Percentiles rank a stretch among this genome's conserved stretches.
Conservation (phyloP, 208 protist genomes). For the Hexamita inflata region DNA sequence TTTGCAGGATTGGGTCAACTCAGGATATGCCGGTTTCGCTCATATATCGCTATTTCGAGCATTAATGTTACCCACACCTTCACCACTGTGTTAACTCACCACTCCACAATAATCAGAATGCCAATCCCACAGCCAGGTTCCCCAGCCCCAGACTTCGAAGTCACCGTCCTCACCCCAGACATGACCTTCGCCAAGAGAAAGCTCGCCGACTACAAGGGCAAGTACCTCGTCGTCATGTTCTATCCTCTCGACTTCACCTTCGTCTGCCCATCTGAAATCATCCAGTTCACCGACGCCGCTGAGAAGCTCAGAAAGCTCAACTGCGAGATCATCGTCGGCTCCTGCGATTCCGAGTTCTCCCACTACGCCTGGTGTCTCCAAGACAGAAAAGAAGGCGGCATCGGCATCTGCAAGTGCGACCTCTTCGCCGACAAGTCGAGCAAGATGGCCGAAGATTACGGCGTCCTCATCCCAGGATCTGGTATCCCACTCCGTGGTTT, state of each 20-base stretch:
- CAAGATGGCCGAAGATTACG: conserved; percentile 67
- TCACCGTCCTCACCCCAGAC: conserved; percentile 1
- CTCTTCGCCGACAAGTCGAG: conserved; percentile 79
- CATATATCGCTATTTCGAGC: too few species aligned
- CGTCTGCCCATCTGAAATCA: conserved; percentile 42
- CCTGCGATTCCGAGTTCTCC: conserved; percentile 52
- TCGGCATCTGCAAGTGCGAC: conserved; percentile 78
- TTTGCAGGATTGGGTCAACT: too few species aligned
- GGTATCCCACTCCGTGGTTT: conserved; percentile 30
- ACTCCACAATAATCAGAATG: conserved; percentile 6
- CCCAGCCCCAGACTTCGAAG: conserved; percentile 15
- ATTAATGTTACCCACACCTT: too few species aligned
- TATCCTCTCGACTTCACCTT: conserved; percentile 39
- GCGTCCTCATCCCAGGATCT: conserved; percentile 65
- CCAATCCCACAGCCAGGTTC: not conserved
- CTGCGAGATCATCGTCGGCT: conserved; percentile 22
- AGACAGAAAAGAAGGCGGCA: conserved; percentile 79
- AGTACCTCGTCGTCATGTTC: conserved; percentile 31
- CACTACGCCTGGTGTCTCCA: conserved; percentile 80
- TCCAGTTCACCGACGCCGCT: conserved; percentile 5
- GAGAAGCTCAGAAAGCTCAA: conserved; percentile 11
- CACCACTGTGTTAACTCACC: too few species aligned
- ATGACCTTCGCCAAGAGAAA: not conserved
- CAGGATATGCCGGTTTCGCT: too few species aligned
- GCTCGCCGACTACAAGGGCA: conserved; percentile 28